phyloP scores from a whole-genome alignment of 305 asterid species.

The Ruellia speciosa region DNA sequence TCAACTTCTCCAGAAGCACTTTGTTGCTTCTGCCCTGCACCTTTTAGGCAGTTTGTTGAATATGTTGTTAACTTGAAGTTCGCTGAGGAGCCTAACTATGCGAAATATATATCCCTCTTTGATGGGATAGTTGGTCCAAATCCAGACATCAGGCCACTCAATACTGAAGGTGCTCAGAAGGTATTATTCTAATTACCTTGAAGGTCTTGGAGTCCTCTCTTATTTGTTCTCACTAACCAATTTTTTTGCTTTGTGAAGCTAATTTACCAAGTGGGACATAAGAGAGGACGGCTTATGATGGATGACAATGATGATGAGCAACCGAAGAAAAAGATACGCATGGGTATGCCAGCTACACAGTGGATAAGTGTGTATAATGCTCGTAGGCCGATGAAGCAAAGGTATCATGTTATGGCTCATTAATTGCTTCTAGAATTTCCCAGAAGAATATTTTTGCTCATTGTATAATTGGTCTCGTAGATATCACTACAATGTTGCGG shows the following conservation, averaged over 20 bases:
- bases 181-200: conserved; percentile 24
- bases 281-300: conserved; percentile 39
- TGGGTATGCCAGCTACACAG: conserved; percentile 58
- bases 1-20: conserved; percentile 48
- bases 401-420: conserved; percentile 24
- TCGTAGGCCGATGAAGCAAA: conserved; percentile 51
- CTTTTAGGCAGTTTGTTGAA: conserved; percentile 57
- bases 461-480: conserved; percentile 28
- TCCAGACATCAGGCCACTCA: conserved; percentile 43
- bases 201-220: conserved; percentile 11
- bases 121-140: conserved; percentile 46
- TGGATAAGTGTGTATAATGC: conserved; percentile 60
- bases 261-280: conserved; percentile 51
- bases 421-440: not conserved
- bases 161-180: conserved; percentile 62
- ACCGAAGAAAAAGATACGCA: conserved; percentile 48
- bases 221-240: not conserved
- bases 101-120: conserved; percentile 43
- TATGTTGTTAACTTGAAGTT: conserved; percentile 44
- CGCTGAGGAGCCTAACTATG: conserved; percentile 66
- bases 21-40: conserved; percentile 51
- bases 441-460: conserved; percentile 8
- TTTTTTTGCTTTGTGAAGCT: conserved; percentile 30
- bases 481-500: conserved; percentile 54
- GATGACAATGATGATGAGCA: conserved; percentile 42